Evolutionary conservation across 495 filamentous ascomycete genomes (phyloP).

Genomic region (Neurospora sp.): DNA sequence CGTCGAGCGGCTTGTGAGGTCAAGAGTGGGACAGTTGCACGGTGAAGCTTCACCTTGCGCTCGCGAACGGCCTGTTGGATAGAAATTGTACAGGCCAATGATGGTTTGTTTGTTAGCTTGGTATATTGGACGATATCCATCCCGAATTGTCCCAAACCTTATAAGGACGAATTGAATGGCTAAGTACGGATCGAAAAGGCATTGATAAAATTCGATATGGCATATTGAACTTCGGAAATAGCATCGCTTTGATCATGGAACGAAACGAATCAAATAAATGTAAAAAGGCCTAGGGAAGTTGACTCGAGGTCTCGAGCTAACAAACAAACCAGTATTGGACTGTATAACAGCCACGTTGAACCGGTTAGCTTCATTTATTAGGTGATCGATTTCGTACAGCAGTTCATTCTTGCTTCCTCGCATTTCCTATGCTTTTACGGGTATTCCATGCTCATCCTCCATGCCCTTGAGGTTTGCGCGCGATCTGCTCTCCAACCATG

Average conservation of each 20-base stretch:
- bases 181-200: too few species aligned
- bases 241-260: too few species aligned
- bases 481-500: not conserved
- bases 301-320: not conserved
- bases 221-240: not conserved
- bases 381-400: not conserved
- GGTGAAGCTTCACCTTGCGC: not conserved
- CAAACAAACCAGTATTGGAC: too few species aligned
- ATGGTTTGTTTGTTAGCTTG: too few species aligned
- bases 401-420: not conserved
- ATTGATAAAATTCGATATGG: too few species aligned
- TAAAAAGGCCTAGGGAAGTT: too few species aligned
- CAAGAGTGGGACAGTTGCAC: not conserved
- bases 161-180: too few species aligned
- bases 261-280: too few species aligned
- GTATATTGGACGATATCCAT: too few species aligned
- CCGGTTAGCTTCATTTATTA: not conserved
- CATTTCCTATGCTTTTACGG: not conserved
- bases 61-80: not conserved
- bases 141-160: too few species aligned
- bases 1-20: not conserved
- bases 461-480: not conserved
- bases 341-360: not conserved
- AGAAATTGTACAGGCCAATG: too few species aligned
- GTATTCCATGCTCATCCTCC: not conserved